Base-by-base conservation (phyloP, 2,329 filamentous ascomycete species). In the Neonectria hederae region DNA sequence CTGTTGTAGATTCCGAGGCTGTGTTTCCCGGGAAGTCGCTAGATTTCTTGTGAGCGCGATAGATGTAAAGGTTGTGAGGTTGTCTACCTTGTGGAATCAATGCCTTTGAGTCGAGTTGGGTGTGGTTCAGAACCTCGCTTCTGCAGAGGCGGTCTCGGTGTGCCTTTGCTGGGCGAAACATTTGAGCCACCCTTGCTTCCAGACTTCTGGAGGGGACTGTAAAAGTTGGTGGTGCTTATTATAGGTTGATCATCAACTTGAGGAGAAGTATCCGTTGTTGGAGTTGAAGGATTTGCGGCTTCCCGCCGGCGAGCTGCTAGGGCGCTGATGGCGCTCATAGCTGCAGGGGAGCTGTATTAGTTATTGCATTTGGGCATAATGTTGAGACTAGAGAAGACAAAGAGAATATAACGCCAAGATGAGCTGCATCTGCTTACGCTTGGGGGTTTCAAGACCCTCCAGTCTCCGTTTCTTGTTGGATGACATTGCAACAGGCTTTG, bases 301-400 rank as follows among this genome's bases (percentile, higher is more conserved):
- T 69, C 71, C 54, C 72, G 76, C 30, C 78, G 74, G 14, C 77
- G 74, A 63, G 78, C 79, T 35, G 78, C 76, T 21, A 80, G 67
- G 6, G 79, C 78, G 64, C 77, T 79, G n/a, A 80, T 66, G n/a
- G 79, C 78, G 43, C 76, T 79, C 61, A 75, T 72, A 3, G 74
- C 68, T 60, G 67, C 66, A 28, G 17, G n/a, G n/a, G 22, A 17
- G n/a, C 14, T 24, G 21, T 35, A 13, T 65, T 35, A 66, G 48
- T 11, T 4, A 3, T 19, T 32, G 17, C 54, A 9, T 5, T 28
- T 43, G 21, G 45, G 11, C 28, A 13, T 21, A 30, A 49, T 9
- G 13, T 45, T 5, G 48, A 32, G 19, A 26, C 42, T 24, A 51
- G 6, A 35, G 38, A n/a, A 2, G 17, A n/a, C 19, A 17, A 14